Base-by-base conservation (phyloP, 345 rosid species). In the Murraya paniculata region DNA sequence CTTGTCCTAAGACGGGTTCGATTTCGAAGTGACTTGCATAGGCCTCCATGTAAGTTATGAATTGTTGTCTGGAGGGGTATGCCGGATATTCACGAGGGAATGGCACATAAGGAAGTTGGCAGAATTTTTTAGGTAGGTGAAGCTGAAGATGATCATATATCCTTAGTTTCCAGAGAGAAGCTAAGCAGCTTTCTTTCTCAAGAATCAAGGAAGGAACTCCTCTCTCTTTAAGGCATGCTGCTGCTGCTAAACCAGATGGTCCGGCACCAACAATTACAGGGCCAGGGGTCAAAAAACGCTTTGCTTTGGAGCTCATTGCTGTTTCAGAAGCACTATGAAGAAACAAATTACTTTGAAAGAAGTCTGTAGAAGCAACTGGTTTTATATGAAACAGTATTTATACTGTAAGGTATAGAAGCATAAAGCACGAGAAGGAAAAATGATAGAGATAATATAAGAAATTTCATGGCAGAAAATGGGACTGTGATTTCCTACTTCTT, bases 231-330 rank as follows among this genome's bases (percentile, higher is more conserved):
- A 90, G 90, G 80, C 91, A 85, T 33, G 91, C 90, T 2, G 89
- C 86, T 30, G 84, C 81, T 7, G 91, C 91, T 75, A 89, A 71
- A 56, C 91, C 90, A 27, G 91, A 86, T 0, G 91, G 91, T 13
- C 93, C 93, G 2, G 87, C 91, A 24, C 93, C 91, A 3, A 88
- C 80, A 9, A 88, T 85, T 39, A 89, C 64, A 56, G 89, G 87
- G 55, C 86, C 88, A 3, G 71, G 78, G 2, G 81, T 84, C 86
- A 85, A 77, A 33, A 86, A 19, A 74, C 78, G 11, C 25, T 78
- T 62, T 31, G 70, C n/a, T 16, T 50, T 48, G 2, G 70, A 30
- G 30, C 64, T 74, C 71, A 65, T 48, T 48, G 45, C 50, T 64
- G 33, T 71, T 48, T 55, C 8, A 22, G 25, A 35, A 0, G 21